phyloP scores from a whole-genome alignment of 2,329 filamentous ascomycete species.

The Cercospora sp. region DNA sequence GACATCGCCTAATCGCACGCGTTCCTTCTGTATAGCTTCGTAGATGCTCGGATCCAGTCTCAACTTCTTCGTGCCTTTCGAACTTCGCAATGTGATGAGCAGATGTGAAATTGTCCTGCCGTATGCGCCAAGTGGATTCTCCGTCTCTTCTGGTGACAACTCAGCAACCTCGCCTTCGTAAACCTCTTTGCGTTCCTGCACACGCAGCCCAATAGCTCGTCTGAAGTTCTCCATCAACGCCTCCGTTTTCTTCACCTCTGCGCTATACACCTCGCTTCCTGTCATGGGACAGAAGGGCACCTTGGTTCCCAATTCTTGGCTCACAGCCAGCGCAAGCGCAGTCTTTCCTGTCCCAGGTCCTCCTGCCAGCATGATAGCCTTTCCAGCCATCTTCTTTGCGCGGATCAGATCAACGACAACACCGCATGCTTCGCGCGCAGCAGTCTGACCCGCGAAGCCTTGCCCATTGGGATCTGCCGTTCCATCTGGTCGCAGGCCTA shows the following conservation, averaged over 20 bases:
- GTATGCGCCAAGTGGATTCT: constrained; percentile 95
- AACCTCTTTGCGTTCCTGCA: constrained; percentile 98
- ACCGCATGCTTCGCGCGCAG: constrained; percentile 92
- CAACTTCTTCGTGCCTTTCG: constrained; percentile 96
- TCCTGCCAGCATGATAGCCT: constrained; percentile 88
- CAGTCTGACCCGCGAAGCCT: constrained; percentile 86
- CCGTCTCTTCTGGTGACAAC: constrained; percentile 93
- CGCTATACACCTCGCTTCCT: constrained; percentile 95
- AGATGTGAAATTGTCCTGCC: constrained; percentile 97
- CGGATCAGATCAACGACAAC: constrained; percentile 94
- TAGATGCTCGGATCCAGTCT: constrained; percentile 97
- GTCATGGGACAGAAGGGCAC: constrained; percentile 98
- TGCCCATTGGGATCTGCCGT: constrained; percentile 74
- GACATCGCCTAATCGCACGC: constrained; percentile 92
- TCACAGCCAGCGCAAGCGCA: constrained; percentile 89
- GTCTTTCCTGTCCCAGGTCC: constrained; percentile 97
- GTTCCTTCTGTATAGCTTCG: constrained; percentile 98
- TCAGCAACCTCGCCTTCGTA: constrained; percentile 99
- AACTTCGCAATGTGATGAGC: constrained; percentile 90
- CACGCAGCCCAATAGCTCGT: constrained; percentile 91
- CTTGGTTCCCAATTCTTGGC: constrained; percentile 95
- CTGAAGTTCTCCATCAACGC: constrained; percentile 99
- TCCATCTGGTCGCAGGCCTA: constrained; percentile 84
- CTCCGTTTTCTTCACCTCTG: constrained; percentile 99
- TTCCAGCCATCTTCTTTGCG: constrained; percentile 95